Evolutionary conservation across 352 stramenopile species (phyloP).

Genomic region (Elongisporangium prolatum): DNA sequence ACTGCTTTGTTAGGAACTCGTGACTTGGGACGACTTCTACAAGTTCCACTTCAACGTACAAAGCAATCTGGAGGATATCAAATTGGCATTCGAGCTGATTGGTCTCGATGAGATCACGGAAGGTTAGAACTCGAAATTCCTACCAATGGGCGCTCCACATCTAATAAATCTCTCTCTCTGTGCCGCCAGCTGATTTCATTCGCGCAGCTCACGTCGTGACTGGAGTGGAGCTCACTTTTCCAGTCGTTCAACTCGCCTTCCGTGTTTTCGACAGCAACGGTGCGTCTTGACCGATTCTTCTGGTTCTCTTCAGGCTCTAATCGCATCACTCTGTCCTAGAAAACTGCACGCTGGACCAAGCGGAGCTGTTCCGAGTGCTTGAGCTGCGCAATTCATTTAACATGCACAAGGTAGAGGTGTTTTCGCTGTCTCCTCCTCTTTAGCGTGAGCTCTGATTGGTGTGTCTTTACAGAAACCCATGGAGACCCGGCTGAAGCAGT

Average conservation of each 20-base stretch:
- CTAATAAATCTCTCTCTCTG: not conserved
- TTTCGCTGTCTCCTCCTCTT: not conserved
- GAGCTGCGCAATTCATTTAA: slow-evolving; percentile 57
- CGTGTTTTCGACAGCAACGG: slow-evolving; percentile 70
- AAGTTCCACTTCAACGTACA: slow-evolving; percentile 73
- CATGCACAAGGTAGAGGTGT: slow-evolving; percentile 30
- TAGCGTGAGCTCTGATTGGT: not conserved
- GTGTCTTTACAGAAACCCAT: not conserved
- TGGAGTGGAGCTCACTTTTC: slow-evolving; percentile 57
- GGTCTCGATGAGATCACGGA: slow-evolving; percentile 63
- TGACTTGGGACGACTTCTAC: slow-evolving; percentile 72
- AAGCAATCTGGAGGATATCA: slow-evolving; percentile 66
- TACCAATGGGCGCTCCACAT: not conserved
- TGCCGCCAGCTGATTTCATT: slow-evolving; percentile 55
- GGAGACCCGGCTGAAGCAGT: slow-evolving; percentile 10
- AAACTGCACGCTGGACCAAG: slow-evolving; percentile 61
- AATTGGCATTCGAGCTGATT: slow-evolving; percentile 65
- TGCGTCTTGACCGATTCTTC: slow-evolving; percentile 6
- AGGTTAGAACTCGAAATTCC: slow-evolving; percentile 8
- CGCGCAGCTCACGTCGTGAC: slow-evolving; percentile 56
- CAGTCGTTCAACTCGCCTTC: slow-evolving; percentile 70
- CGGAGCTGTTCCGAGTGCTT: slow-evolving; percentile 64
- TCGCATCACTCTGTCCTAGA: slow-evolving; percentile 12
- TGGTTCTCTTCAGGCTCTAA: not conserved
- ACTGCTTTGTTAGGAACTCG: slow-evolving; percentile 24